Percentiles rank a stretch among this genome's conserved stretches.
phyloP scores from a whole-genome alignment of 441 rosid species.

The Populus hybrid region DNA sequence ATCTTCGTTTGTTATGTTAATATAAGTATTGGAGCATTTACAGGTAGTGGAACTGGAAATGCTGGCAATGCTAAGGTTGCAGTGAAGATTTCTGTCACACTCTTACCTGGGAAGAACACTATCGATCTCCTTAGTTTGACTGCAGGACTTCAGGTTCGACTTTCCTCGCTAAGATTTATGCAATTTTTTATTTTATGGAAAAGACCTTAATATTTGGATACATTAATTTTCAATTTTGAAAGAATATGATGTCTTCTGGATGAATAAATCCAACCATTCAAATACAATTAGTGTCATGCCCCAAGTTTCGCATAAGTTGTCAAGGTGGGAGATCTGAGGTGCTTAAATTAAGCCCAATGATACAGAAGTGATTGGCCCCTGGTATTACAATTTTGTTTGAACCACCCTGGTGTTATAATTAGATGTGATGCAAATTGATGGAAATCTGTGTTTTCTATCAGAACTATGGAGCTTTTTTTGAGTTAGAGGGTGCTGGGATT shows the following conservation, averaged over 20 bases:
- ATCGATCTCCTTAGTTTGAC: constrained; percentile 88
- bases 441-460: constrained; percentile 25
- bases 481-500: constrained; percentile 74
- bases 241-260: constrained; percentile 8
- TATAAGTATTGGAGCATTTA: constrained; percentile 10
- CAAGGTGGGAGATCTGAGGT: neutral
- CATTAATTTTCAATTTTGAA: neutral
- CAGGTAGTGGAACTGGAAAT: constrained; percentile 71
- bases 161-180: constrained; percentile 3
- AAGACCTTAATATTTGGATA: neutral
- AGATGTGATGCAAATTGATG: neutral
- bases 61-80: constrained; percentile 46
- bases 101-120: constrained; percentile 65
- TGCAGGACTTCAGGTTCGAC: constrained; percentile 85
- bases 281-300: neutral
- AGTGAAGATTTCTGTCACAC: constrained; percentile 55
- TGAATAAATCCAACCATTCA: neutral
- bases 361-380: neutral
- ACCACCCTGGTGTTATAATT: neutral
- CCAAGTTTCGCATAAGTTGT: neutral
- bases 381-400: neutral
- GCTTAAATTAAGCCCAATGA: neutral
- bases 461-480: constrained; percentile 93
- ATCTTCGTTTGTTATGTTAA: neutral
- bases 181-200: too few relatives aligned